Percentiles rank a stretch among this genome's conserved stretches.
Evolutionary conservation across 768 basidiomycete species (phyloP).

Genomic region (Heimioporus sp.): DNA sequence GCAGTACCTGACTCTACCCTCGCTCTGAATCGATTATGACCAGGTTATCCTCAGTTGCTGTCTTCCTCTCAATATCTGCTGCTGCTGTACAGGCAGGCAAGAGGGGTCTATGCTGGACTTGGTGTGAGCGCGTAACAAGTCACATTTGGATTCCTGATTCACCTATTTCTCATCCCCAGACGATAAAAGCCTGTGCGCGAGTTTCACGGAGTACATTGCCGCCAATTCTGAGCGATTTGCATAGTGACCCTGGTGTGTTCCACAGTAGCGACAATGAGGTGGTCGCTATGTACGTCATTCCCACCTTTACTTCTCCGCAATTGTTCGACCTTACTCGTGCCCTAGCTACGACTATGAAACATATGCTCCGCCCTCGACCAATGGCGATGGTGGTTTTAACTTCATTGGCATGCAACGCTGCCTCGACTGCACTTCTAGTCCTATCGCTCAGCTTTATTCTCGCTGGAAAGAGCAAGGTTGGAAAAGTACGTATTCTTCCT

Average conservation of each 20-base stretch:
- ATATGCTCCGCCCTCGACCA: constrained; percentile 32
- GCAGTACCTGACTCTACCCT: no score
- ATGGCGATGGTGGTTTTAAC: constrained; percentile 35
- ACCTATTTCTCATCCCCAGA: constrained; percentile 10
- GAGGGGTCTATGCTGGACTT: constrained; percentile 38
- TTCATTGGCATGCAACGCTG: constrained; percentile 43
- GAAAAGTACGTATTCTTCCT: constrained; percentile 25
- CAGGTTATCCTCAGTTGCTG: constrained; percentile 20
- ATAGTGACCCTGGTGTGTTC: constrained; percentile 29
- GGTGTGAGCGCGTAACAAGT: constrained; percentile 18
- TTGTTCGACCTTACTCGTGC: neutral
- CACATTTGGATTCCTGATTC: neutral
- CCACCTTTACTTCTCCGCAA: neutral
- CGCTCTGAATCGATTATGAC: no score
- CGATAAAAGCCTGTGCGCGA: constrained; percentile 29
- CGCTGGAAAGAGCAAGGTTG: constrained; percentile 33
- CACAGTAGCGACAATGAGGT: constrained; percentile 36
- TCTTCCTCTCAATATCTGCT: constrained; percentile 19
- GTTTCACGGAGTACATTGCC: neutral
- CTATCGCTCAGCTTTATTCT: constrained; percentile 28
- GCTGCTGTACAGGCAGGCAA: constrained; percentile 33
- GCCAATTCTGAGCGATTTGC: neutral
- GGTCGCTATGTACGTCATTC: constrained; percentile 29
- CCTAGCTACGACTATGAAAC: constrained; percentile 35
- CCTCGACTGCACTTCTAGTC: constrained; percentile 35